Evolutionary conservation across 148 eudicot species (phyloP).

Genomic region (Rhododendron williamsianum): DNA sequence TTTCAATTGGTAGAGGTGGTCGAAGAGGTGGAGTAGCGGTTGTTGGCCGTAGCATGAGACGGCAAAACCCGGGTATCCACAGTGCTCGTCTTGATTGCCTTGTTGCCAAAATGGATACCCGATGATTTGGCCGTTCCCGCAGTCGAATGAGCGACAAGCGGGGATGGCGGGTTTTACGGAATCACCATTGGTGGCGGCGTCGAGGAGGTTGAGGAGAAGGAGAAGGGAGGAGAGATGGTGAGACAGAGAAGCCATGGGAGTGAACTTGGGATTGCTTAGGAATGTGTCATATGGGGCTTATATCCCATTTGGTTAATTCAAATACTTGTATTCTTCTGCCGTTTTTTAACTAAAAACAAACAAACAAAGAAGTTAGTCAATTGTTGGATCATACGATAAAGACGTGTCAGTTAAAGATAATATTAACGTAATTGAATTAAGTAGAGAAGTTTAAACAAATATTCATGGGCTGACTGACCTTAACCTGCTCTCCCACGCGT

Average conservation of each 20-base stretch:
- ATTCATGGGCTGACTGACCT: background rate
- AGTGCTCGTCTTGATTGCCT: background rate
- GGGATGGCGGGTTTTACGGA: background rate
- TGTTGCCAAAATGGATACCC: conserved; percentile 15
- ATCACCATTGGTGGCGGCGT: background rate
- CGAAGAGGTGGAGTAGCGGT: conserved; percentile 6
- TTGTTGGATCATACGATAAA: background rate
- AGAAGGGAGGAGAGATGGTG: background rate
- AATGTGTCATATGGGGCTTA: background rate
- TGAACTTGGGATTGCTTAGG: background rate
- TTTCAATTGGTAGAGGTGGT: conserved; percentile 6
- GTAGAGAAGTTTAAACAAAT: background rate
- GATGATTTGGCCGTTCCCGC: background rate
- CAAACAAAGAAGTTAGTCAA: background rate
- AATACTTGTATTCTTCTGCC: no score
- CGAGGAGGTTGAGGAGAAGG: background rate
- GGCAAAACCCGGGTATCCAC: conserved; percentile 14
- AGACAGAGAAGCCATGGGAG: conserved; percentile 11
- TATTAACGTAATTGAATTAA: background rate
- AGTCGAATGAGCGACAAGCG: conserved; percentile 6
- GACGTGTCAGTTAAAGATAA: background rate
- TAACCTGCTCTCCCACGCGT: conserved; percentile 9
- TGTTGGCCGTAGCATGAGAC: background rate
- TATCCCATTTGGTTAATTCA: no score
- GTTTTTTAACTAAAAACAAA: no score